Conservation (phyloP, 1,139 yeast species). For the Candida sojae region DNA sequence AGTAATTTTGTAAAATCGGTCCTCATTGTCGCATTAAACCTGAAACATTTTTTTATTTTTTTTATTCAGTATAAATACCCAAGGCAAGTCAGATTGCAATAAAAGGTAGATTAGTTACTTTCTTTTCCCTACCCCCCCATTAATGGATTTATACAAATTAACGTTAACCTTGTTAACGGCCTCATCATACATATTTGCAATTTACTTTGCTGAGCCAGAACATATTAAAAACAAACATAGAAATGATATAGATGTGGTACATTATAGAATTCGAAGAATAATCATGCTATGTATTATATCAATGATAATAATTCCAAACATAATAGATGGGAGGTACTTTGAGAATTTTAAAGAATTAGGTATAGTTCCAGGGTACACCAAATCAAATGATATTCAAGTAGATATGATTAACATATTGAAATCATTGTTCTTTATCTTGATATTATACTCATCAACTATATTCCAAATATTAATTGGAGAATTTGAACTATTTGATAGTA, state of each 20-base stretch:
- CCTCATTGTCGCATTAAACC: not conserved
- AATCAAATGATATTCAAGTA: slow-evolving; percentile 16
- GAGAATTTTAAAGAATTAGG: slow-evolving; percentile 22
- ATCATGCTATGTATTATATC: slow-evolving; percentile 32
- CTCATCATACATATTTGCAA: slow-evolving; percentile 41
- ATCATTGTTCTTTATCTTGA: slow-evolving; percentile 32
- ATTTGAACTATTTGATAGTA: slow-evolving; percentile 4
- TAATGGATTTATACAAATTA: not conserved
- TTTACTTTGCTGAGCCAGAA: slow-evolving; percentile 33
- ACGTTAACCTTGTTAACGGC: slow-evolving; percentile 29
- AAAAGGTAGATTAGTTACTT: too few relatives aligned
- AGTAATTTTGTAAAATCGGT: not conserved
- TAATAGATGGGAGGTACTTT: slow-evolving; percentile 15
- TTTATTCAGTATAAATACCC: too few relatives aligned
- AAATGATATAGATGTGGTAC: slow-evolving; percentile 46
- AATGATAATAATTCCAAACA: slow-evolving; percentile 26
- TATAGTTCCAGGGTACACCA: slow-evolving; percentile 30
- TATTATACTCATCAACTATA: slow-evolving; percentile 63
- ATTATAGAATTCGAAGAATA: slow-evolving; percentile 40
- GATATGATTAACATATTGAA: slow-evolving; percentile 27
- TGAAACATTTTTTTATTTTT: not conserved
- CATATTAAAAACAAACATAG: slow-evolving; percentile 29
- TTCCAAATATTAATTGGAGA: slow-evolving; percentile 31
- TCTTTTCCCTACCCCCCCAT: not conserved
- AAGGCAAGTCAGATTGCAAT: too few relatives aligned